Base-by-base conservation (phyloP, 305 asterid genomes). In the Caryopteris hybrid region DNA sequence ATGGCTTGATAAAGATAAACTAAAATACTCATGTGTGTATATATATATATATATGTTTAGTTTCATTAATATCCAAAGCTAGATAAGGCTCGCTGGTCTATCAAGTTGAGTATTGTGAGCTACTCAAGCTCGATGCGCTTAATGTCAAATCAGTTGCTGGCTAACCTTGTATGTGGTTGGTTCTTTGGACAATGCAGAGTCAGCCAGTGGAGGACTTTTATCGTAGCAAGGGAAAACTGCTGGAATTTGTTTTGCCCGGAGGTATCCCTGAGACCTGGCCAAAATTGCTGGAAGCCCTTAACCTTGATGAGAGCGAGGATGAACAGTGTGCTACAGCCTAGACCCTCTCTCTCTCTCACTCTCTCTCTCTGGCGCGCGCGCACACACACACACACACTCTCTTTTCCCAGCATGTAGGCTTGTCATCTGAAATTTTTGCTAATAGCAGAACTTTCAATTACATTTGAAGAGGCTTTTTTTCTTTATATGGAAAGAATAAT, bases 191-290 rank as follows among this genome's bases (percentile, higher is more conserved):
- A 10, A 29, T 78, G 66, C 95, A 94, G 98, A 91, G 98, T 74
- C 93, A 76, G 57, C 99, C 98, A 0, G 98, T 94, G 41, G 99
- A 94, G 81, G 96, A 83, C 7, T 94, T 78, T 46, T 91, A 94
- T 65, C 84, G 82, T 2, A 46, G 64, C 61, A 92, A 76, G 78
- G 93, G 95, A 66, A 91, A 87, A 73, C 72, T 94, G 74, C 79
- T 94, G 57, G 96, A 87, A 75, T 94, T 94, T 64, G 85, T 83
- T 72, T 81, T 94, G 73, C 99, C 99, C 0, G 98, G 99, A 66
- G 98, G 98, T 8, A 88, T 94, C 66, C 95, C 90, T 1, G 98
- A 87, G 76, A 81, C 99, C 0, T 91, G 90, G 99, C 98, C 99
- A 0, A 94, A 89, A 71, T 80, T 94, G 83, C 74, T 94, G 69